Evolutionary conservation across 73 alveolate species (phyloP).

Genomic region (Paramecium sonneborni): DNA sequence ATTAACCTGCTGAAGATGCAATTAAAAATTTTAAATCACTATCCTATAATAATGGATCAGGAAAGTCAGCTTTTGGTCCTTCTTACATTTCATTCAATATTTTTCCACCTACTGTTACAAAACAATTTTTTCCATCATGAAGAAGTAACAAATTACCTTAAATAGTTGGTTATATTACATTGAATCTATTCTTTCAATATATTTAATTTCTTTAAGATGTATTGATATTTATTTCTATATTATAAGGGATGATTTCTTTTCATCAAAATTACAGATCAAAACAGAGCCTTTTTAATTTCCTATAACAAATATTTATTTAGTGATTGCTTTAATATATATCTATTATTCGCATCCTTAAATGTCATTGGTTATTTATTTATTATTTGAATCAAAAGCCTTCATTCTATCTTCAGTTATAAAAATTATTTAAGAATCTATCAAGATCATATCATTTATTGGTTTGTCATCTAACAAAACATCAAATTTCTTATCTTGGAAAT

Average conservation of each 20-base stretch:
- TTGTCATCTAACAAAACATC: background rate
- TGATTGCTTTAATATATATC: background rate
- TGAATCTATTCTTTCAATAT: background rate
- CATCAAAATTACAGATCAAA: background rate
- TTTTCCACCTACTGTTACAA: background rate
- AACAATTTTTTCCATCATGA: background rate
- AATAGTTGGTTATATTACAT: background rate
- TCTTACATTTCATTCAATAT: background rate
- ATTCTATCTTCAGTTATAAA: too few species aligned
- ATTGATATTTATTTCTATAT: background rate
- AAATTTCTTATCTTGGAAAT: background rate
- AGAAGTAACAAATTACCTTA: background rate
- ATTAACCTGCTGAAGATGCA: too few species aligned
- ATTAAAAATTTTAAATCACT: too few species aligned
- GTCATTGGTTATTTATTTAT: too few species aligned
- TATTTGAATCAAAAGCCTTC: too few species aligned
- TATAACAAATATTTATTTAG: background rate
- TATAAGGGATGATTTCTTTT: background rate
- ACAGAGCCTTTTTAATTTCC: background rate
- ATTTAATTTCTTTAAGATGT: background rate
- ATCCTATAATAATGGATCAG: conserved; percentile 21
- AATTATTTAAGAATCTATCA: too few species aligned
- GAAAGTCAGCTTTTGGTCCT: background rate
- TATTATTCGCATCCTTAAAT: background rate
- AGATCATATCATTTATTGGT: too few species aligned